Conservation (phyloP, 2,329 filamentous ascomycete species). For the Akanthomyces lecanii region DNA sequence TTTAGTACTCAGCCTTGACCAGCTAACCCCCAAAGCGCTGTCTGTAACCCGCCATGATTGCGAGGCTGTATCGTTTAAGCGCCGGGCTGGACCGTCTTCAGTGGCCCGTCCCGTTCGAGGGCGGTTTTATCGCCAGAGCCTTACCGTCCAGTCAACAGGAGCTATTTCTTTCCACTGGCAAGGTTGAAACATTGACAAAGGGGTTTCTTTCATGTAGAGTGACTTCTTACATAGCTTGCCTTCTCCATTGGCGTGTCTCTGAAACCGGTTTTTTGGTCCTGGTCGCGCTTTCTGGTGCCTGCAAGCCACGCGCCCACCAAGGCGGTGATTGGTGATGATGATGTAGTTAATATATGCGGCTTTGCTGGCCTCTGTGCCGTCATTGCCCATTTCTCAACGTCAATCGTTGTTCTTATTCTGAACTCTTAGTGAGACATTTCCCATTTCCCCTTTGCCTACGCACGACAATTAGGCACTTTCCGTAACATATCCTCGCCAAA, state of each 20-base stretch:
- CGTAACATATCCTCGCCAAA: not conserved
- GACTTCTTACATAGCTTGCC: not conserved
- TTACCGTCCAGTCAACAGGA: not conserved
- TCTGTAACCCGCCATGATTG: no score
- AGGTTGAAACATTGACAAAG: not conserved
- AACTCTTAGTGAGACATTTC: not conserved
- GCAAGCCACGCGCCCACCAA: constrained; percentile 4
- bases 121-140: constrained; percentile 2
- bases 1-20: no score
- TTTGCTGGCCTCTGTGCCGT: not conserved
- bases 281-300: not conserved
- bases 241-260: not conserved
- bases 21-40: no score
- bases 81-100: not conserved
- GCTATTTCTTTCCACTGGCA: not conserved
- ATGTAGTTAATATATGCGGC: constrained; percentile 6
- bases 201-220: not conserved
- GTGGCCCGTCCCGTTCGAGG: not conserved
- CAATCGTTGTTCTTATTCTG: not conserved
- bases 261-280: constrained; percentile 4
- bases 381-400: not conserved
- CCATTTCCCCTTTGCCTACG: not conserved
- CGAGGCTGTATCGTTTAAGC: not conserved
- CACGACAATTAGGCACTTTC: no score
- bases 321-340: constrained; percentile 11